Evolutionary conservation across 108 stramenopile genomes (phyloP).

Genomic region (Hondaea fermentalgiana): DNA sequence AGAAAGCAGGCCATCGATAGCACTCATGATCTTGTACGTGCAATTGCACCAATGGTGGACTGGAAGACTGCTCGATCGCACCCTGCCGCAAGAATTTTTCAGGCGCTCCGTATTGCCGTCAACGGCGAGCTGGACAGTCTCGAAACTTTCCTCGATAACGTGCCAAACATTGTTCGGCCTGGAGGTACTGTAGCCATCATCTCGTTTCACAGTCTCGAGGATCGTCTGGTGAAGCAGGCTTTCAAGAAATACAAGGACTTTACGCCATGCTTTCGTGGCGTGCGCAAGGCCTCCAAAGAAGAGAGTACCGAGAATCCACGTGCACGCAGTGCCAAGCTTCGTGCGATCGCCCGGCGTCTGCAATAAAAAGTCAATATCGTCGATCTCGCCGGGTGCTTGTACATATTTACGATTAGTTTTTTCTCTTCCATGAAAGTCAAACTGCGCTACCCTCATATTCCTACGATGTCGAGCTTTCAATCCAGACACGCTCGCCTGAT

Average conservation of each 20-base stretch:
- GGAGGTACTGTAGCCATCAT: slow-evolving; percentile 61
- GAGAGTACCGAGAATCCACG: background rate
- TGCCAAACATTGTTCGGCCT: slow-evolving; percentile 21
- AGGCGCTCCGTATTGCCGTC: slow-evolving; percentile 75
- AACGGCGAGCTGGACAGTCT: slow-evolving; percentile 61
- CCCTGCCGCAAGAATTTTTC: slow-evolving; percentile 67
- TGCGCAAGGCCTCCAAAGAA: background rate
- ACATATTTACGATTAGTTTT: background rate
- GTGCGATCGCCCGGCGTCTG: background rate
- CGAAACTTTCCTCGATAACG: slow-evolving; percentile 6
- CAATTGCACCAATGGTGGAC: slow-evolving; percentile 64
- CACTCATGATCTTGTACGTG: slow-evolving; percentile 64
- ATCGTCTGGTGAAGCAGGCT: slow-evolving; percentile 60
- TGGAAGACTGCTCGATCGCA: slow-evolving; percentile 61
- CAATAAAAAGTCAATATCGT: too few relatives aligned
- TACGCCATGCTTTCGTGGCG: background rate
- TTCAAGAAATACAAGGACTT: background rate
- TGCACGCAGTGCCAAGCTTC: slow-evolving; percentile 26
- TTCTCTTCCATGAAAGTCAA: background rate
- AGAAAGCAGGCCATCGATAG: slow-evolving; percentile 31
- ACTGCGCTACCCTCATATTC: too few relatives aligned
- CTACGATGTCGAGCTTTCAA: background rate
- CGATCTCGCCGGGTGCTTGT: too few relatives aligned
- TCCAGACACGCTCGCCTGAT: background rate
- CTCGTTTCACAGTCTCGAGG: slow-evolving; percentile 88